phyloP scores from a whole-genome alignment of 768 basidiomycete species.

The Leccinum arenicola region DNA sequence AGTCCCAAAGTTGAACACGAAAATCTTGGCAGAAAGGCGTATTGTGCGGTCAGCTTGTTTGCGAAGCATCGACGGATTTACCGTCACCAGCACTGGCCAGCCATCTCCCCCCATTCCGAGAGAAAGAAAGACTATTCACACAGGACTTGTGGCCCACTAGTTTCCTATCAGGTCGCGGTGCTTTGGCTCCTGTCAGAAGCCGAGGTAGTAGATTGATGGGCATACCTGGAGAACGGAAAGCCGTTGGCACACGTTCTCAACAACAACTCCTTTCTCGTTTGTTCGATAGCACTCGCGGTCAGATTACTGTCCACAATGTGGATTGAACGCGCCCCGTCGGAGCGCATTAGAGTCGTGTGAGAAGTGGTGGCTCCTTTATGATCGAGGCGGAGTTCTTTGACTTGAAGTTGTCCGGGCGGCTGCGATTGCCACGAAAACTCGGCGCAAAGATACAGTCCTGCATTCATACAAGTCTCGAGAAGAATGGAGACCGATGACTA shows the following conservation, averaged over 20 bases:
- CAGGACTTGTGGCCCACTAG: slow-evolving; percentile 54
- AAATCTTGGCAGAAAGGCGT: slow-evolving; percentile 41
- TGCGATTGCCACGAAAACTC: neutral
- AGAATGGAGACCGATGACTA: slow-evolving; percentile 14
- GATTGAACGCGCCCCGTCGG: slow-evolving; percentile 11
- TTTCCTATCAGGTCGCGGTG: slow-evolving; percentile 23
- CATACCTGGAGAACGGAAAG: slow-evolving; percentile 36
- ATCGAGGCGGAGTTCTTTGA: neutral
- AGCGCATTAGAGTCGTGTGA: slow-evolving; percentile 12
- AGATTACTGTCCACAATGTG: slow-evolving; percentile 18
- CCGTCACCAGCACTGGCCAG: slow-evolving; percentile 71
- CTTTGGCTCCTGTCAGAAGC: slow-evolving; percentile 2
- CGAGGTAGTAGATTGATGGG: neutral
- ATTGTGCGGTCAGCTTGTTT: slow-evolving; percentile 11
- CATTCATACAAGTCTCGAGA: slow-evolving; percentile 21
- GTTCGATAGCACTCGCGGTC: slow-evolving; percentile 24
- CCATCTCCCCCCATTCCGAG: slow-evolving; percentile 57
- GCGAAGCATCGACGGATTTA: slow-evolving; percentile 31
- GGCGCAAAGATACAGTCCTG: slow-evolving; percentile 12
- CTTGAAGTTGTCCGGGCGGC: no score
- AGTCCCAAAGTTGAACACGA: slow-evolving; percentile 60
- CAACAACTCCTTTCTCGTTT: slow-evolving; percentile 18
- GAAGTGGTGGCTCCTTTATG: neutral
- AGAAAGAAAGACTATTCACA: slow-evolving; percentile 62
- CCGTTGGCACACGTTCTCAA: slow-evolving; percentile 23